A percentile compares a stretch with the other conserved stretches of the same genome.
phyloP scores from a whole-genome alignment of 1,284 basidiomycete genomes.

The Thelephora terrestris region DNA sequence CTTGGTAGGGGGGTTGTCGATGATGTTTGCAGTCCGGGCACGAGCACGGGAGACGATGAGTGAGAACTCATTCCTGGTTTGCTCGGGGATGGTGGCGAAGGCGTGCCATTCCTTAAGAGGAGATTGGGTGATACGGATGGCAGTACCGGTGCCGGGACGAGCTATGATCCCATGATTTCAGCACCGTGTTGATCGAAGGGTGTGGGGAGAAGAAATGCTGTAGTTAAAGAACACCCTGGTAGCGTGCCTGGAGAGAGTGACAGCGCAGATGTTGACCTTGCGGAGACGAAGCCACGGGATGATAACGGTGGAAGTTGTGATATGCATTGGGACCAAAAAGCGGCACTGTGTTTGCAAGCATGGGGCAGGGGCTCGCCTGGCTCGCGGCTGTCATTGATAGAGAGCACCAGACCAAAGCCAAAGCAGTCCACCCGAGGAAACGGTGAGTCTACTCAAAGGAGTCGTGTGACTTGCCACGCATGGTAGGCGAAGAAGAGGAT shows the following conservation, averaged over 20 bases:
- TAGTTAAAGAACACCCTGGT: constrained; percentile 50
- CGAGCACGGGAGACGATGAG: constrained; percentile 48
- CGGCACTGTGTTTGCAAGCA: constrained; percentile 33
- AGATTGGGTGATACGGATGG: constrained; percentile 41
- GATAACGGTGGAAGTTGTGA: constrained; percentile 42
- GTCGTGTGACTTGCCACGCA: constrained; percentile 38
- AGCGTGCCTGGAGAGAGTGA: constrained; percentile 46
- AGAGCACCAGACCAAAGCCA: constrained; percentile 43
- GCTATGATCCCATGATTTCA: constrained; percentile 10
- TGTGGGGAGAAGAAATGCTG: constrained; percentile 17
- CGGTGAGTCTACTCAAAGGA: constrained; percentile 46
- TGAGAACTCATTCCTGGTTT: constrained; percentile 43
- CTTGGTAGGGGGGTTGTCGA: constrained; percentile 39
- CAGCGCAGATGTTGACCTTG: constrained; percentile 42
- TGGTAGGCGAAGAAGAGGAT: constrained; percentile 39
- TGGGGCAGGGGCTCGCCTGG: constrained; percentile 29
- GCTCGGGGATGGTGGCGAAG: constrained; percentile 45
- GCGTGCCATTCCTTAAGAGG: constrained; percentile 54
- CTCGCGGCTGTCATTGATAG: constrained; percentile 42
- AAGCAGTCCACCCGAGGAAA: constrained; percentile 45
- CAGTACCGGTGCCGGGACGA: constrained; percentile 43
- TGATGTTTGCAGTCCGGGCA: constrained; percentile 47
- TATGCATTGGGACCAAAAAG: constrained; percentile 46
- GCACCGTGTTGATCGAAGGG: not conserved
- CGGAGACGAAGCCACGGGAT: constrained; percentile 44